Evolutionary conservation across 805 yeast species (phyloP).

Genomic region (Starmerella vaccinii): DNA sequence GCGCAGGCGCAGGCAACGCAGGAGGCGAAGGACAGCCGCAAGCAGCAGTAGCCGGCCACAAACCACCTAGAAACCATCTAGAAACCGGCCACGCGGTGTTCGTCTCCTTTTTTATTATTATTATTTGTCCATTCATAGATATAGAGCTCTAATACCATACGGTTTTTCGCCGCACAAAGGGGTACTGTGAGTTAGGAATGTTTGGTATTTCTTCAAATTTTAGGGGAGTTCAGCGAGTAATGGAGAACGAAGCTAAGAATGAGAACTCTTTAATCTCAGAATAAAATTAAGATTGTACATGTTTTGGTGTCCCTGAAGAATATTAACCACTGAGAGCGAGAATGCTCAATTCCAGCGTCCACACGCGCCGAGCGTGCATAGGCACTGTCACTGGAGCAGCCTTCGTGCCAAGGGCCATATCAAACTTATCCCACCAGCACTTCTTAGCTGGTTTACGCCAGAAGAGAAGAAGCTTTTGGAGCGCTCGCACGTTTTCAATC

Average conservation of each 20-base stretch:
- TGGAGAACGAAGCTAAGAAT: too few relatives aligned
- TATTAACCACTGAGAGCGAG: slow-evolving; percentile 48
- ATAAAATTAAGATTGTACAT: neutral
- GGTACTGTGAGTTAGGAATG: too few relatives aligned
- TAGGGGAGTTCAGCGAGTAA: too few relatives aligned
- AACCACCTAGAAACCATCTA: too few relatives aligned
- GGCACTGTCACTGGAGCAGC: slow-evolving; percentile 41
- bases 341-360: slow-evolving; percentile 91
- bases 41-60: neutral
- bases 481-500: slow-evolving; percentile 26
- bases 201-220: too few relatives aligned
- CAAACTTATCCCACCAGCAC: slow-evolving; percentile 82
- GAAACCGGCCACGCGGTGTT: too few relatives aligned
- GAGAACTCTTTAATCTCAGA: too few relatives aligned
- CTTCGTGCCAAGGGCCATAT: slow-evolving; percentile 29
- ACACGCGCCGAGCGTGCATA: slow-evolving; percentile 75
- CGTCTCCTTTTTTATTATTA: too few relatives aligned
- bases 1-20: neutral
- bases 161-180: too few relatives aligned
- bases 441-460: slow-evolving; percentile 98
- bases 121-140: too few relatives aligned
- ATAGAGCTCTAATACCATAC: too few relatives aligned
- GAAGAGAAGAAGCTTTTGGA: slow-evolving; percentile 64
- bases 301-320: neutral
- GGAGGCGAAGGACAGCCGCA: neutral